A percentile compares a stretch with the other conserved stretches of the same genome.
phyloP scores from a whole-genome alignment of 164 flowering plant genomes.

The Nymphaea colorata region DNA sequence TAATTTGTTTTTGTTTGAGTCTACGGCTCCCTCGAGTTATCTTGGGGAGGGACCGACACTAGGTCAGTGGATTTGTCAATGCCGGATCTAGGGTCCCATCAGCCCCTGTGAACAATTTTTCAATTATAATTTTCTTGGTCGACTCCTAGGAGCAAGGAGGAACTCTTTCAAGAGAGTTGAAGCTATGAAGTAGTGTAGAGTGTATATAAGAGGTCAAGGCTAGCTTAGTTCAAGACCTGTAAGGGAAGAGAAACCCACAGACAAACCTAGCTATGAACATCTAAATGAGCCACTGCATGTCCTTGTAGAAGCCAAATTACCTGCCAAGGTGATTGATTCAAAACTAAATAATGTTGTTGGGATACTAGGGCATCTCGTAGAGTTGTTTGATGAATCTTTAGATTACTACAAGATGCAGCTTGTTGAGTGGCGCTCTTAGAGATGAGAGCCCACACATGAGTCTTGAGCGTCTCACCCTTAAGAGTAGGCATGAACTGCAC shows the following conservation, averaged over 20 bases:
- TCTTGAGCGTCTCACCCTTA: slow-evolving; percentile 62
- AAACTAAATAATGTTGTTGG: slow-evolving; percentile 56
- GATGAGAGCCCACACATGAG: slow-evolving; percentile 77
- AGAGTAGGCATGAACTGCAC: slow-evolving; percentile 94
- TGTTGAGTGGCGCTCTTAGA: slow-evolving; percentile 95
- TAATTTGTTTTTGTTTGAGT: too few relatives aligned
- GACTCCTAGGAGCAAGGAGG: slow-evolving; percentile 82
- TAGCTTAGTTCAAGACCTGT: slow-evolving; percentile 70
- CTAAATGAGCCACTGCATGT: slow-evolving; percentile 75
- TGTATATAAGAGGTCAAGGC: slow-evolving; percentile 73
- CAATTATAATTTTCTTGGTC: slow-evolving; percentile 88
- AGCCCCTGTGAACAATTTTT: slow-evolving; percentile 61
- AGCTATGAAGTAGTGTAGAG: slow-evolving; percentile 65
- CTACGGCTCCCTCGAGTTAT: too few relatives aligned
- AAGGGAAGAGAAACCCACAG: slow-evolving; percentile 77
- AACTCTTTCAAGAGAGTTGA: slow-evolving; percentile 84
- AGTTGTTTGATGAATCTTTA: slow-evolving; percentile 54
- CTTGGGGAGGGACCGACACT: too few relatives aligned
- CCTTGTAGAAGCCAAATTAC: slow-evolving; percentile 77
- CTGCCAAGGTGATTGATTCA: slow-evolving; percentile 48
- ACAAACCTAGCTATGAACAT: slow-evolving; percentile 82
- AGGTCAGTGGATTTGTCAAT: too few relatives aligned
- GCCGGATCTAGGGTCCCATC: too few relatives aligned
- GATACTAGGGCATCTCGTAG: slow-evolving; percentile 54
- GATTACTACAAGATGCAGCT: slow-evolving; percentile 88